Conservation (phyloP, 1,284 basidiomycete genomes). For the Neonothopanus nambi region DNA sequence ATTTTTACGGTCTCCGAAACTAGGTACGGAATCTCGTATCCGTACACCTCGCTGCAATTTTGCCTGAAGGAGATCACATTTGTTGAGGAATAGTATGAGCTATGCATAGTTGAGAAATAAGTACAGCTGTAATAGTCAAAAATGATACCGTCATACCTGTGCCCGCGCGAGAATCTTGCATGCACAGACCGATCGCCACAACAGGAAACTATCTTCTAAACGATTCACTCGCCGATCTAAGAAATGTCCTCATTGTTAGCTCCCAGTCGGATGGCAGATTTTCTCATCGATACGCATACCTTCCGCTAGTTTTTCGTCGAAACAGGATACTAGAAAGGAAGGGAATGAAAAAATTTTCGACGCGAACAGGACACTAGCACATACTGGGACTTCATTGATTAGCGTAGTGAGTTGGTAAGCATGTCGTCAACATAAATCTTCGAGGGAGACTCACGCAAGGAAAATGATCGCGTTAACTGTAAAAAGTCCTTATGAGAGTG, state of each 20-base stretch:
- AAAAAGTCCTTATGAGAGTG: conserved; percentile 14
- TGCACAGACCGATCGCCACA: conserved; percentile 69
- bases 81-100: conserved; percentile 51
- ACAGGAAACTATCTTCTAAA: conserved; percentile 68
- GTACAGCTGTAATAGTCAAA: not conserved
- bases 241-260: not conserved
- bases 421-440: conserved; percentile 5
- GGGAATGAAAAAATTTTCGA: conserved; percentile 4
- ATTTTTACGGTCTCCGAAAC: conserved; percentile 63
- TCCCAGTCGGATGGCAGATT: too few relatives aligned
- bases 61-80: conserved; percentile 67
- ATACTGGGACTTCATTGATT: conserved; percentile 31
- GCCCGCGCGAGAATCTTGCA: conserved; percentile 62
- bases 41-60: conserved; percentile 62
- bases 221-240: conserved; percentile 63
- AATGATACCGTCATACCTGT: conserved; percentile 36
- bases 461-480: conserved; percentile 69
- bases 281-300: conserved; percentile 9
- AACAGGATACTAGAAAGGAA: conserved; percentile 55
- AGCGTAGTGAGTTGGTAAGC: conserved; percentile 8
- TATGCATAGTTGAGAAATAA: not conserved
- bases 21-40: conserved; percentile 62
- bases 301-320: conserved; percentile 71
- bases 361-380: conserved; percentile 15
- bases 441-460: conserved; percentile 48